Evolutionary conservation across 108 stramenopile genomes (phyloP).

Genomic region (Bacterosira constricta): DNA sequence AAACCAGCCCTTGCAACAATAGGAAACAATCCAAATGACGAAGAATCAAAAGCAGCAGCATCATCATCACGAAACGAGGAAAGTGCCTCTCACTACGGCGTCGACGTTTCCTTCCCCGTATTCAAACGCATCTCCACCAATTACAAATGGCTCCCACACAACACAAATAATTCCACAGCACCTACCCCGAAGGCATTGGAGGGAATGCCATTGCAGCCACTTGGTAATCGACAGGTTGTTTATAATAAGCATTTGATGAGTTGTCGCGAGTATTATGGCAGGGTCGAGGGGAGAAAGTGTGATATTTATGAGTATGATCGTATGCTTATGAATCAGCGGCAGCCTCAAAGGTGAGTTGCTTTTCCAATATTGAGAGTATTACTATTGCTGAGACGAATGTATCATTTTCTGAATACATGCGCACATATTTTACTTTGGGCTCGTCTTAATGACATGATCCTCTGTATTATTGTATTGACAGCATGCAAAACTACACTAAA

Average conservation of each 20-base stretch:
- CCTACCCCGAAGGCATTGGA: constrained; percentile 27
- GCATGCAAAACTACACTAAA: constrained; percentile 56
- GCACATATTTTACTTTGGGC: neutral
- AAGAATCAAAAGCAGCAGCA: too few relatives aligned
- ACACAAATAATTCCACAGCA: constrained; percentile 8
- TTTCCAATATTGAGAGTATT: neutral
- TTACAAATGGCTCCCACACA: constrained; percentile 52
- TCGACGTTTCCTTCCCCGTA: constrained; percentile 62
- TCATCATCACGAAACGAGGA: neutral
- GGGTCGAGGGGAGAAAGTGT: constrained; percentile 16
- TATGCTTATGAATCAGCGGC: constrained; percentile 54
- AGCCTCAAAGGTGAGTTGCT: constrained; percentile 31
- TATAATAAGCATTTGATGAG: constrained; percentile 41
- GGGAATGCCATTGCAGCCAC: constrained; percentile 49
- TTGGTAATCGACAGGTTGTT: constrained; percentile 47
- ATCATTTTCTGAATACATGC: neutral
- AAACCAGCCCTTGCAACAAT: too few relatives aligned
- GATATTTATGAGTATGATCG: constrained; percentile 63
- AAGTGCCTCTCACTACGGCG: constrained; percentile 33
- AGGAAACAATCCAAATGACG: too few relatives aligned
- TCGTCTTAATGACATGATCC: too few relatives aligned
- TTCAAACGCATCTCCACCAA: constrained; percentile 51
- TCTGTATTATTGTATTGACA: too few relatives aligned
- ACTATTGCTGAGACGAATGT: neutral
- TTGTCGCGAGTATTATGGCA: constrained; percentile 33